phyloP scores from a whole-genome alignment of 2,329 filamentous ascomycete genomes.

The Hypoxylon sp. region DNA sequence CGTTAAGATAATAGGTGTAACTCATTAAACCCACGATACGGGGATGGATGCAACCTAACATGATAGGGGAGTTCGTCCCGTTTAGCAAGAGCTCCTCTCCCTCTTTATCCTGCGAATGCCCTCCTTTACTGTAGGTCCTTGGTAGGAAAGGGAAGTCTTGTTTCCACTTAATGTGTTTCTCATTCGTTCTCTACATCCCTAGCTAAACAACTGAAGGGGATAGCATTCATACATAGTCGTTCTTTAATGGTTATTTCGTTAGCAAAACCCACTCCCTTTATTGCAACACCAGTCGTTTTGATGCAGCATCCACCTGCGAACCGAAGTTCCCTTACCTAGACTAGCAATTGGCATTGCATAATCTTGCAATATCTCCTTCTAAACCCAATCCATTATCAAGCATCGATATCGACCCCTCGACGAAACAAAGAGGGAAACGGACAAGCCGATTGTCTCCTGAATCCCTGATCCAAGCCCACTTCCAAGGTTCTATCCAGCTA shows the following conservation, averaged over 20 bases:
- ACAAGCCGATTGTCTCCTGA: constrained; percentile 42
- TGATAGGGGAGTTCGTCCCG: constrained; percentile 34
- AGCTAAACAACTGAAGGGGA: constrained; percentile 4
- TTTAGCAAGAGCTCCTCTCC: constrained; percentile 14
- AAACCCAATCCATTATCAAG: constrained; percentile 39
- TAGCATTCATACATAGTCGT: constrained; percentile 18
- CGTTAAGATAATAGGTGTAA: constrained; percentile 30
- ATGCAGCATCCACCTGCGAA: constrained; percentile 22
- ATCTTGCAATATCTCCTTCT: constrained; percentile 37
- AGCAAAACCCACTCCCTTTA: constrained; percentile 32
- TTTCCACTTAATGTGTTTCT: constrained; percentile 24
- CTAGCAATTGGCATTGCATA: constrained; percentile 42
- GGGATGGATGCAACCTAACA: constrained; percentile 41
- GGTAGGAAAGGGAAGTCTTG: constrained; percentile 17
- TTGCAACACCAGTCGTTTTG: constrained; percentile 29
- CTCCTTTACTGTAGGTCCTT: constrained; percentile 27
- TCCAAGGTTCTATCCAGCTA: constrained; percentile 36
- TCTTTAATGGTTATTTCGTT: constrained; percentile 24
- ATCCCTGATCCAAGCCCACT: constrained; percentile 51
- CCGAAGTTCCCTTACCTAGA: constrained; percentile 29
- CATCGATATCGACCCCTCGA: constrained; percentile 46
- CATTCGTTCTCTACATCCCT: constrained; percentile 30
- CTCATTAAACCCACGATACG: constrained; percentile 36
- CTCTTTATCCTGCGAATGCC: constrained; percentile 36
- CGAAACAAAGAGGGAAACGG: constrained; percentile 48